Evolutionary conservation across 2,329 filamentous ascomycete species (phyloP).

Genomic region (Cryphonectria japonica): DNA sequence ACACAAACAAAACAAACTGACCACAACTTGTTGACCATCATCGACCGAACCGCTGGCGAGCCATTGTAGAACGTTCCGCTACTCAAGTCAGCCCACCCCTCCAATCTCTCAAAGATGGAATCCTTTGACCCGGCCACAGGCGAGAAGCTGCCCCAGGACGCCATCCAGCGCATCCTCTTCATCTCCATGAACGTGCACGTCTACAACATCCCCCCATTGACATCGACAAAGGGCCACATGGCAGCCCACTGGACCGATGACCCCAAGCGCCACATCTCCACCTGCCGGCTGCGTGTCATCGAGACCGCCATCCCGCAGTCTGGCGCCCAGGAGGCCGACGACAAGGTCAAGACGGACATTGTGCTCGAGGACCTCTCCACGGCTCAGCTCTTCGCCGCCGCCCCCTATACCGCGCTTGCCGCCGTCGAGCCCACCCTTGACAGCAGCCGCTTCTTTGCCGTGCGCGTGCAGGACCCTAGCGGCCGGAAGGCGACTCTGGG

Average conservation of each 20-base stretch:
- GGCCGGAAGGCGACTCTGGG: slow-evolving; percentile 80
- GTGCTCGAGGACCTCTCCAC: slow-evolving; percentile 76
- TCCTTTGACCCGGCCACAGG: slow-evolving; percentile 73
- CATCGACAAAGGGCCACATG: slow-evolving; percentile 77
- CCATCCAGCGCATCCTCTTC: slow-evolving; percentile 86
- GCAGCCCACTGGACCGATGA: slow-evolving; percentile 77
- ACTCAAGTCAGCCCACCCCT: background rate
- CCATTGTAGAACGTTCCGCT: background rate
- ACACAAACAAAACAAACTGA: background rate
- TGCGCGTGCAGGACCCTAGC: slow-evolving; percentile 75
- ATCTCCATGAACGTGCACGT: slow-evolving; percentile 75
- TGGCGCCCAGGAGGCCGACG: slow-evolving; percentile 39
- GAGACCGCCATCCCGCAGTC: slow-evolving; percentile 67
- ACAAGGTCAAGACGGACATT: slow-evolving; percentile 72
- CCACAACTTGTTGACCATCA: background rate
- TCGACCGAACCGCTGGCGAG: background rate
- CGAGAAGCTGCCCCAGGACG: slow-evolving; percentile 68
- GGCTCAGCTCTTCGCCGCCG: slow-evolving; percentile 80
- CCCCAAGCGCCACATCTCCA: slow-evolving; percentile 79
- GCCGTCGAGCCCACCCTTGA: slow-evolving; percentile 80
- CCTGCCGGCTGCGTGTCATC: slow-evolving; percentile 76
- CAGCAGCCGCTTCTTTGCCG: slow-evolving; percentile 81
- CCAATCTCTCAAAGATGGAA: slow-evolving; percentile 53
- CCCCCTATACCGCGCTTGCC: slow-evolving; percentile 69
- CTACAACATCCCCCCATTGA: slow-evolving; percentile 83